These are phyloP conservation scores for Eruca vesicaria DNA, from an alignment of 441 rosid species.

Conservation along the genomic window DNA sequence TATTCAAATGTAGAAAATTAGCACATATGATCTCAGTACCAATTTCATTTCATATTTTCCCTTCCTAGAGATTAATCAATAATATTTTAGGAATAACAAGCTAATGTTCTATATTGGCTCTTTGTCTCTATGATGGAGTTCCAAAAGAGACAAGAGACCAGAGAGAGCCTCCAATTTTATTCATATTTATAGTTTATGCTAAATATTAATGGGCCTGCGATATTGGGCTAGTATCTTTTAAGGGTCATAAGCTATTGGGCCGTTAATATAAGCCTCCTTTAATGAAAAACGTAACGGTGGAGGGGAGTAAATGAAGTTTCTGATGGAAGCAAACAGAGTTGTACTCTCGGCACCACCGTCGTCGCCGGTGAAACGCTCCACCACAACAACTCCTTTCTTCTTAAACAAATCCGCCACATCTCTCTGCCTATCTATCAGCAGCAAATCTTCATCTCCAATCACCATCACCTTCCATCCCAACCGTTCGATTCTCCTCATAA, in stretches of 20 bases:
- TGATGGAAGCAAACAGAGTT: neutral
- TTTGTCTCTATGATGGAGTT: too few relatives aligned
- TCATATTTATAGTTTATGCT: too few relatives aligned
- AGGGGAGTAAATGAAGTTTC: slow-evolving; percentile 12
- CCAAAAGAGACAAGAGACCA: too few relatives aligned
- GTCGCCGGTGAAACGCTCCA: slow-evolving; percentile 26
- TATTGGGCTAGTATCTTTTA: too few relatives aligned
- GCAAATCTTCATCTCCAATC: neutral
- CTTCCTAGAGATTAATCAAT: neutral
- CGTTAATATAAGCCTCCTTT: neutral
- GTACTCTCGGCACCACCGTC: slow-evolving; percentile 31
- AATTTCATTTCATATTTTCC: neutral
- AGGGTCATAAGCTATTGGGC: neutral
- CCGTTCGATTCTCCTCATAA: slow-evolving; percentile 15
- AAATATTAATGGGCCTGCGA: too few relatives aligned
- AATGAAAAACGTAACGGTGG: neutral
- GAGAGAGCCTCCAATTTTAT: too few relatives aligned
- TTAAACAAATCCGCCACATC: neutral
- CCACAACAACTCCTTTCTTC: slow-evolving; percentile 36
- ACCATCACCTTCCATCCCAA: slow-evolving; percentile 44
- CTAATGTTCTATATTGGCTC: too few relatives aligned
- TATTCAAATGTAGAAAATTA: neutral
- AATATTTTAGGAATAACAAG: too few relatives aligned
- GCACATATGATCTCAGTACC: neutral
- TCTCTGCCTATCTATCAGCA: neutral